A percentile compares a stretch with the other conserved stretches of the same genome.
Evolutionary conservation across 768 basidiomycete species (phyloP).

Genomic region (Cystofilobasidium bisporidii): DNA sequence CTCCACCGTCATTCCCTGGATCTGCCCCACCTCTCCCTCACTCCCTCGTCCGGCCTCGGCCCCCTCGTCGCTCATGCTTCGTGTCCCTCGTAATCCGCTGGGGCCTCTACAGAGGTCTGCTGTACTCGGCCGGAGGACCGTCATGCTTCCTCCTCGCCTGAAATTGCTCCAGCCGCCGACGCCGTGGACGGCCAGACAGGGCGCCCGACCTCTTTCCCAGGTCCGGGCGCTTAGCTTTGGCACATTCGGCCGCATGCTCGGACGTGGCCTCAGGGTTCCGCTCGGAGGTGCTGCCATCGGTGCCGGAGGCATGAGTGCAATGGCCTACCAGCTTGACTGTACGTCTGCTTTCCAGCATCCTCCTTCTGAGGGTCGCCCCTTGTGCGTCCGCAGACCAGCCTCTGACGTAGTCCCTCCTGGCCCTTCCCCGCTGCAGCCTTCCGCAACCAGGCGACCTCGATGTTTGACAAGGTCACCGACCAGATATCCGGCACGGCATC

Average conservation of each 20-base stretch:
- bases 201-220: conserved; percentile 16
- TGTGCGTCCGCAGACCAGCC: background rate
- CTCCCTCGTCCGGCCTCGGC: background rate
- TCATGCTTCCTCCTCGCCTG: background rate
- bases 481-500: conserved; percentile 13
- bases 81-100: background rate
- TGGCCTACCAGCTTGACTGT: conserved; percentile 25
- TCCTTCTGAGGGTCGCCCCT: background rate
- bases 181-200: background rate
- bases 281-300: conserved; percentile 25
- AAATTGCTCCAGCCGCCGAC: background rate
- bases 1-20: background rate
- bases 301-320: conserved; percentile 21
- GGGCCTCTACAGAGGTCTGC: background rate
- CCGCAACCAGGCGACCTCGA: conserved; percentile 14
- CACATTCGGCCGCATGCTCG: conserved; percentile 24
- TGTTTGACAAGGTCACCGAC: conserved; percentile 14
- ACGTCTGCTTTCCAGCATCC: too few species aligned
- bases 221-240: conserved; percentile 23
- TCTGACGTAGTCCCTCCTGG: background rate
- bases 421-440: background rate
- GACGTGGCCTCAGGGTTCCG: conserved; percentile 15
- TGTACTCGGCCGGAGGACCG: background rate
- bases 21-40: background rate
- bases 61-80: conserved; percentile 5